These are phyloP conservation scores for Mortierella sp. DNA, from an alignment of 371 early-diverging fungal species.

Conservation along the genomic window DNA sequence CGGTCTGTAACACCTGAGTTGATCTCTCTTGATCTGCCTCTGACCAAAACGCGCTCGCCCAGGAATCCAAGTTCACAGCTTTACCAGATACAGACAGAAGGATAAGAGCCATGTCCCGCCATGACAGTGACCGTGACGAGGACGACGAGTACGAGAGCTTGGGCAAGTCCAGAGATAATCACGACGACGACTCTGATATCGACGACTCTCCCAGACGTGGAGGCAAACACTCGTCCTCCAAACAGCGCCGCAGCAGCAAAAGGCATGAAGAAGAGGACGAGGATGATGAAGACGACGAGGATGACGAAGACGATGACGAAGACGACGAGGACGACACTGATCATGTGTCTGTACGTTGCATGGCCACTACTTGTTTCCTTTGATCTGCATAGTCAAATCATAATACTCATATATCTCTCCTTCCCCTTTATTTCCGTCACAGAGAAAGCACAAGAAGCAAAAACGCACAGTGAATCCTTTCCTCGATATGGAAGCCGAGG, in stretches of 20 bases:
- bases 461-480: constrained; percentile 59
- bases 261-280: constrained; percentile 53
- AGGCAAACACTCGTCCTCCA: constrained; percentile 16
- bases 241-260: constrained; percentile 14
- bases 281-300: constrained; percentile 77
- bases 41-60: too few relatives aligned
- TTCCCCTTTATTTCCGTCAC: not conserved
- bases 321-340: constrained; percentile 63
- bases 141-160: constrained; percentile 72
- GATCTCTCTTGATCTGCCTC: too few relatives aligned
- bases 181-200: constrained; percentile 57
- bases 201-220: constrained; percentile 23
- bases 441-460: constrained; percentile 58
- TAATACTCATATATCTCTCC: not conserved
- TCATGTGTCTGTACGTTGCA: constrained; percentile 50
- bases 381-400: not conserved
- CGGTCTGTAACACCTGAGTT: too few relatives aligned
- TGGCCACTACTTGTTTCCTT: constrained; percentile 9
- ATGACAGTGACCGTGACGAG: constrained; percentile 60
- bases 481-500: constrained; percentile 76
- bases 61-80: not conserved
- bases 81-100: constrained; percentile 1
- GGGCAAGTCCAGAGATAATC: constrained; percentile 56
- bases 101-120: constrained; percentile 41
- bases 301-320: constrained; percentile 56